Percentiles rank a stretch among this genome's conserved stretches.
Conservation (phyloP, 2,329 filamentous ascomycete genomes). For the Thielaviopsis cerberus region DNA sequence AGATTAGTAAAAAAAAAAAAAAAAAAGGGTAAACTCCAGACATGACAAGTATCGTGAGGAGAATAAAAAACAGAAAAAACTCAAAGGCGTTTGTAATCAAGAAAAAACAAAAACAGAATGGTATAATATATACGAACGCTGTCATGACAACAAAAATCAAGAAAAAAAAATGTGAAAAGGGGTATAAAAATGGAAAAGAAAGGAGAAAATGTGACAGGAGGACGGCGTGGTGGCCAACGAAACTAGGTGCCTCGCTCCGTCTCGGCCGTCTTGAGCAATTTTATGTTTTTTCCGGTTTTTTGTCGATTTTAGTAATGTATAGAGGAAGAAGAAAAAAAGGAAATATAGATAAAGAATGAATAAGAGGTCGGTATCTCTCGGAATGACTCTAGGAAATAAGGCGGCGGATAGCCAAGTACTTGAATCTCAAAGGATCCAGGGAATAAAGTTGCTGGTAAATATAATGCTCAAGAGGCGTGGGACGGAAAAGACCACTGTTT, state of each 20-base stretch:
- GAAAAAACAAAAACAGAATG: not conserved
- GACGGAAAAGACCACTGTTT: constrained; percentile 1
- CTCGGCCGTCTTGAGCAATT: not conserved
- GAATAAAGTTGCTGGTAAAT: constrained; percentile 6
- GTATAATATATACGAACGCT: not conserved
- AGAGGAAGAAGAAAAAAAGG: constrained; percentile 13
- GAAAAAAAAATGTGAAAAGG: not conserved
- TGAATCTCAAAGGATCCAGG: constrained; percentile 11
- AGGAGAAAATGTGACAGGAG: no score
- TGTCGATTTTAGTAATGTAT: constrained; percentile 5
- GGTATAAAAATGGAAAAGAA: not conserved
- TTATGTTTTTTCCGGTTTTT: constrained; percentile 10
- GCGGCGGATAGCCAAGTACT: constrained; percentile 13
- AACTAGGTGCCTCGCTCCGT: not conserved
- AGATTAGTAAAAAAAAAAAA: no score
- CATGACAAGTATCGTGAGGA: not conserved
- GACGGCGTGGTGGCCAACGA: no score
- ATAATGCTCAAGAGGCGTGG: constrained; percentile 1
- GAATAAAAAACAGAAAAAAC: not conserved
- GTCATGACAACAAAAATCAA: not conserved
- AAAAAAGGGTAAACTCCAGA: no score
- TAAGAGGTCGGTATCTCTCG: constrained; percentile 16
- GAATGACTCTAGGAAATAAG: constrained; percentile 6
- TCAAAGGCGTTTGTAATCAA: not conserved
- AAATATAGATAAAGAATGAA: constrained; percentile 20